Evolutionary conservation across 2,329 filamentous ascomycete species (phyloP).

Genomic region (Madurella mycetomatis): DNA sequence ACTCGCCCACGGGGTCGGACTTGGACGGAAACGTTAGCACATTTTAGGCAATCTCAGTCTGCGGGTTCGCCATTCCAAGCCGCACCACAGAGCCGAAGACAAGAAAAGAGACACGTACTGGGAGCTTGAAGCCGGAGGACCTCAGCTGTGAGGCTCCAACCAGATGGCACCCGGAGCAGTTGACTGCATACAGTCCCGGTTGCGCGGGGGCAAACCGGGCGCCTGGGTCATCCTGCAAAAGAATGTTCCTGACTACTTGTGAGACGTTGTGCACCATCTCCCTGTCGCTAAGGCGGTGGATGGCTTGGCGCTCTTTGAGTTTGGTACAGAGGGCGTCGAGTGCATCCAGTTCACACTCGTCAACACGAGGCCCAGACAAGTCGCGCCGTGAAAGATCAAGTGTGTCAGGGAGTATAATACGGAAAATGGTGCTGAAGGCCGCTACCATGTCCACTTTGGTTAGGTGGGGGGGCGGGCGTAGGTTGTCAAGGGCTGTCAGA

Average conservation of each 20-base stretch:
- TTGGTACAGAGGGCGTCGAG: constrained; percentile 33
- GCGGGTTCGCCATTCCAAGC: too few relatives aligned
- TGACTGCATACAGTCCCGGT: constrained; percentile 34
- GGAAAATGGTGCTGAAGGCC: constrained; percentile 34
- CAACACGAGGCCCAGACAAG: constrained; percentile 24
- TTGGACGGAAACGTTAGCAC: constrained; percentile 1
- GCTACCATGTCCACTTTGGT: constrained; percentile 34
- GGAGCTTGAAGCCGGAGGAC: constrained; percentile 23
- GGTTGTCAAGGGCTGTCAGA: constrained; percentile 33
- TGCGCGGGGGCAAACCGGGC: constrained; percentile 27
- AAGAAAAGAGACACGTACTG: constrained; percentile 20
- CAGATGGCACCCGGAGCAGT: constrained; percentile 35
- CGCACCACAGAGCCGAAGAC: neutral
- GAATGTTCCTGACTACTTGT: constrained; percentile 33
- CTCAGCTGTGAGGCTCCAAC: constrained; percentile 34
- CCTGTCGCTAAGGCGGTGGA: constrained; percentile 38
- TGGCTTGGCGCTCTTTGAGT: constrained; percentile 33
- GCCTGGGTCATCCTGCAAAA: constrained; percentile 34
- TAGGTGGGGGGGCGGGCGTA: constrained; percentile 33
- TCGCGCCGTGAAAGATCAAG: constrained; percentile 28
- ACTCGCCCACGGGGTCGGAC: neutral
- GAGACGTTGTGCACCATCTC: constrained; percentile 35
- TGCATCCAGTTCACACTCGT: constrained; percentile 36
- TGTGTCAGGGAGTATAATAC: constrained; percentile 36
- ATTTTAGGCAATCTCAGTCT: too few relatives aligned